Evolutionary conservation across 1,139 yeast genomes (phyloP).

Genomic region (Pichia sp.): DNA sequence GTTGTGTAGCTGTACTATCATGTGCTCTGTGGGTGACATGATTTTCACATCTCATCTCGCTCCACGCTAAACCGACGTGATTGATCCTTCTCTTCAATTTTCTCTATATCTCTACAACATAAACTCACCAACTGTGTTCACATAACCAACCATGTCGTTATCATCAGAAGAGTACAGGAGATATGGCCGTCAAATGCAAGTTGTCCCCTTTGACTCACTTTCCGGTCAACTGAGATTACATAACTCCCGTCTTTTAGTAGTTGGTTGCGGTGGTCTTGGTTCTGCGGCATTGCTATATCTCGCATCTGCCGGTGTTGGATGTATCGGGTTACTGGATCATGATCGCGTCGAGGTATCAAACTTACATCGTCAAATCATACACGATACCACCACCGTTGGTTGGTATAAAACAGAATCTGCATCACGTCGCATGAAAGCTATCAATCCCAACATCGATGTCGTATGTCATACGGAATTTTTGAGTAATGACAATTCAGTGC

Average conservation of each 20-base stretch:
- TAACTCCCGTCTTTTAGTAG: conserved; percentile 54
- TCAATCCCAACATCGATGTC: conserved; percentile 66
- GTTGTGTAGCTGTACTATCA: too few relatives aligned
- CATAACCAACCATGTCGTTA: too few relatives aligned
- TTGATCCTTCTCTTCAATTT: too few relatives aligned
- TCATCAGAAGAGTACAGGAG: conserved; percentile 62
- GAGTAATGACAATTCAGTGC: conserved; percentile 52
- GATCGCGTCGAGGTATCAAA: conserved; percentile 82
- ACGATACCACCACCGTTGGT: conserved; percentile 61
- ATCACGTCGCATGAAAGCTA: conserved; percentile 35
- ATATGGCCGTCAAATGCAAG: conserved; percentile 95
- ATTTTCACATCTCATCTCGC: too few relatives aligned
- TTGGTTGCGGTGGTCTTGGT: conserved; percentile 98
- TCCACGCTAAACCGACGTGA: too few relatives aligned
- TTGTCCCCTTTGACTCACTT: conserved; percentile 60
- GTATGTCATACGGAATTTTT: conserved; percentile 47
- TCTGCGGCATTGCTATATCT: conserved; percentile 85
- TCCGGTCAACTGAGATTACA: conserved; percentile 53
- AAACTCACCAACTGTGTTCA: too few relatives aligned
- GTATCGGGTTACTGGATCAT: conserved; percentile 78
- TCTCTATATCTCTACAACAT: too few relatives aligned
- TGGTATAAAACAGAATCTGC: conserved; percentile 76
- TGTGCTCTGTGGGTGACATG: too few relatives aligned
- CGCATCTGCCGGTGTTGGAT: conserved; percentile 84
- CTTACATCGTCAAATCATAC: conserved; percentile 84